phyloP scores from a whole-genome alignment of 2,329 filamentous ascomycete genomes.

The Arthroderma sp. region DNA sequence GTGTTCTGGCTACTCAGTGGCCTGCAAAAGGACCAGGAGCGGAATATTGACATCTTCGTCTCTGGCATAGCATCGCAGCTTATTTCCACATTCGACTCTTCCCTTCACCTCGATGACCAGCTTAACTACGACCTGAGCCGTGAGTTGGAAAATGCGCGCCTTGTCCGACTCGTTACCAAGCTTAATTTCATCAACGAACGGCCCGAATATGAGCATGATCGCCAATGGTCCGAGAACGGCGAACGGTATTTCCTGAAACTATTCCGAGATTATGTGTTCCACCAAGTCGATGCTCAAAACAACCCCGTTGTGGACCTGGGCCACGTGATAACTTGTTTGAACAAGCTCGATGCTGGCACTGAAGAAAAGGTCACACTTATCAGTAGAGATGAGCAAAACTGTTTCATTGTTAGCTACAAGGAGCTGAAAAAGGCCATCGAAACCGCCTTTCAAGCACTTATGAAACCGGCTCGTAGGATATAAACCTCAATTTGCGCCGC shows the following conservation, averaged over 20 bases:
- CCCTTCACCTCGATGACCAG: conserved; percentile 66
- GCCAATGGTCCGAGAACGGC: conserved; percentile 79
- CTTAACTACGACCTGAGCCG: conserved; percentile 57
- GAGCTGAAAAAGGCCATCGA: conserved; percentile 62
- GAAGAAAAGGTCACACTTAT: conserved; percentile 78
- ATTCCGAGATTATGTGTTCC: conserved; percentile 94
- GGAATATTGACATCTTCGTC: conserved; percentile 62
- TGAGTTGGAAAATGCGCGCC: conserved; percentile 79
- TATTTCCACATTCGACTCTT: conserved; percentile 60
- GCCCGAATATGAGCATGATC: conserved; percentile 66
- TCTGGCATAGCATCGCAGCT: conserved; percentile 66
- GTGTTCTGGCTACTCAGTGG: conserved; percentile 70
- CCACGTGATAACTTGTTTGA: conserved; percentile 74
- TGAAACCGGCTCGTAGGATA: conserved; percentile 20
- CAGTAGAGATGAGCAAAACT: conserved; percentile 79
- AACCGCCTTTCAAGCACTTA: conserved; percentile 46
- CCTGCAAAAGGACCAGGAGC: conserved; percentile 49
- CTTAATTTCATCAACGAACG: conserved; percentile 81
- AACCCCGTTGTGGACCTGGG: conserved; percentile 74
- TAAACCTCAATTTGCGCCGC: too few relatives aligned
- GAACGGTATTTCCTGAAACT: conserved; percentile 87
- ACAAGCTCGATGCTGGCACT: conserved; percentile 80
- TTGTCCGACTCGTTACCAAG: conserved; percentile 70
- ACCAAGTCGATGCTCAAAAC: conserved; percentile 78
- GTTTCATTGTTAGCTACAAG: conserved; percentile 78